A percentile compares a stretch with the other conserved stretches of the same genome.
phyloP scores from a whole-genome alignment of 139 green algal genomes.

The Auxenochlorella pyrenoidosa region DNA sequence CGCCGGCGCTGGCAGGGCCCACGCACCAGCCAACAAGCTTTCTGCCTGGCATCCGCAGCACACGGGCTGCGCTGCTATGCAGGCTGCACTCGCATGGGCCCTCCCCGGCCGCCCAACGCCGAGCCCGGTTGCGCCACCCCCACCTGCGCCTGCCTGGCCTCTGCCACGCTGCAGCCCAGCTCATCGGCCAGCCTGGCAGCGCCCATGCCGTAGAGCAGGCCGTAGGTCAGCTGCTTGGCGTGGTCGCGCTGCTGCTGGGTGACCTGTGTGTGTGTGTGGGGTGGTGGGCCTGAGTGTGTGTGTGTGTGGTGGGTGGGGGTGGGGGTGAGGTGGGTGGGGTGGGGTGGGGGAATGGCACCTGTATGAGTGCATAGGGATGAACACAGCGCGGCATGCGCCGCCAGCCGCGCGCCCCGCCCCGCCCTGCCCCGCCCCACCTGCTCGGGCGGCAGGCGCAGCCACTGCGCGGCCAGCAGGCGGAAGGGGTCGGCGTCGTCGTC shows the following conservation, averaged over 20 bases:
- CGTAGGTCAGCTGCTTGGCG: constrained; percentile 86
- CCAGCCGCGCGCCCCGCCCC: too few species aligned
- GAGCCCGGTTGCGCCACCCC: not conserved
- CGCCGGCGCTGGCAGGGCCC: too few species aligned
- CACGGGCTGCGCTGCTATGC: too few species aligned
- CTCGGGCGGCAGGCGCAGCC: constrained; percentile 52
- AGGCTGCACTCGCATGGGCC: too few species aligned
- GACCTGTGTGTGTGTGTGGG: constrained; percentile 39
- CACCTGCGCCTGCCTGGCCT: constrained; percentile 21
- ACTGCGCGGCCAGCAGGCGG: constrained; percentile 66
- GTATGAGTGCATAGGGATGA: too few species aligned
- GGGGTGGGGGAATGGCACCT: not conserved
- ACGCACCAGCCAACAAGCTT: too few species aligned
- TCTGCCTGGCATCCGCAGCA: too few species aligned
- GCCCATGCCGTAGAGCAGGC: constrained; percentile 88
- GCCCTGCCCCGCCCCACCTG: constrained; percentile 15
- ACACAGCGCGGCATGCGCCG: too few species aligned
- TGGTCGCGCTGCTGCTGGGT: constrained; percentile 62
- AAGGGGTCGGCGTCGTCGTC: constrained; percentile 78
- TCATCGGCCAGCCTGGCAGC: constrained; percentile 56
- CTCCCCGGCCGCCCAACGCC: too few species aligned
- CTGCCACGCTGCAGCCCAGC: constrained; percentile 46
- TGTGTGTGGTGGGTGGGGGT: too few species aligned
- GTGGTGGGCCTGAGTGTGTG: too few species aligned
- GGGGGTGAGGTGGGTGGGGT: too few species aligned